phyloP scores from a whole-genome alignment of 768 basidiomycete species.

The Termitomyces sp. region DNA sequence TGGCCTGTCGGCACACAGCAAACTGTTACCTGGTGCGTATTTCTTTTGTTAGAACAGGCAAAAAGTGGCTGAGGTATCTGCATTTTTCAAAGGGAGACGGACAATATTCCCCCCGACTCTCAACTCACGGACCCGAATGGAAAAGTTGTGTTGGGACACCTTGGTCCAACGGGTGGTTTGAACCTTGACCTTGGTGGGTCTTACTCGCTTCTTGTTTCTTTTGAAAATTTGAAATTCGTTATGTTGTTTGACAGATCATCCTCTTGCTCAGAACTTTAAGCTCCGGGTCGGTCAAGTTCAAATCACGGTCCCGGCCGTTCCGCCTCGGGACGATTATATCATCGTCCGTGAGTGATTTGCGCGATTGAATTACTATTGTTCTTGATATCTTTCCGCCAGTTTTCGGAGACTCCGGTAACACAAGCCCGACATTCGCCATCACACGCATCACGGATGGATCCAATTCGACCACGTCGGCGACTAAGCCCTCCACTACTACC shows the following conservation, averaged over 20 bases:
- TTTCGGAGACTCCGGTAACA: slow-evolving; percentile 64
- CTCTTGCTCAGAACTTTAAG: slow-evolving; percentile 52
- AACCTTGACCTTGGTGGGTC: slow-evolving; percentile 49
- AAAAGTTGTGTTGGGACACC: slow-evolving; percentile 44
- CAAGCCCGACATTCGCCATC: slow-evolving; percentile 56
- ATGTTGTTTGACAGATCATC: slow-evolving; percentile 34
- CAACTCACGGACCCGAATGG: slow-evolving; percentile 45
- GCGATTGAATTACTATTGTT: background rate
- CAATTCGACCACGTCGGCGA: slow-evolving; percentile 14
- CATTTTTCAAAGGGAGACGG: slow-evolving; percentile 40
- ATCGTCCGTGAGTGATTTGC: slow-evolving; percentile 50
- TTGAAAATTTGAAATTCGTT: background rate
- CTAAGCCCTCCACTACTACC: background rate
- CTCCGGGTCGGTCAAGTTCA: slow-evolving; percentile 42
- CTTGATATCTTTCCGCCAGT: slow-evolving; percentile 29
- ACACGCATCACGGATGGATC: slow-evolving; percentile 33
- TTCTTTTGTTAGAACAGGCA: background rate
- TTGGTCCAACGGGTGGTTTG: slow-evolving; percentile 34
- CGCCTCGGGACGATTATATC: slow-evolving; percentile 43
- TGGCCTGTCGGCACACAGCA: slow-evolving; percentile 45
- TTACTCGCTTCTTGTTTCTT: background rate
- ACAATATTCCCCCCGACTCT: slow-evolving; percentile 35
- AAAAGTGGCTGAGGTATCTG: background rate
- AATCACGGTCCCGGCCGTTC: slow-evolving; percentile 48
- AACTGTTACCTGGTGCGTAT: slow-evolving; percentile 48